Base-by-base conservation (phyloP, 495 filamentous ascomycete species). In the Aspergillus indologenus region DNA sequence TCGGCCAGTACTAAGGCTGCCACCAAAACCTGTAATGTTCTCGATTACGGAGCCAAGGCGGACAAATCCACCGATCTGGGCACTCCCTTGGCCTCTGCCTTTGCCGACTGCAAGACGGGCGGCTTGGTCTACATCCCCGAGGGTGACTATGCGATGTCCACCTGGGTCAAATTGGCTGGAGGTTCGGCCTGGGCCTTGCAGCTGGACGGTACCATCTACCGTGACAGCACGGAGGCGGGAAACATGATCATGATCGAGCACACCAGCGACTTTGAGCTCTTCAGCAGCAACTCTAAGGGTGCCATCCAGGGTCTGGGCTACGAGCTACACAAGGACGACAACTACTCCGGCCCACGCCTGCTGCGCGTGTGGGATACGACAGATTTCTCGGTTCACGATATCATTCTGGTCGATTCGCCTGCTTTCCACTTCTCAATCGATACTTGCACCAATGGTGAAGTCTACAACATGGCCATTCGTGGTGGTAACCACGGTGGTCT, bases 401-500 rank as follows among this genome's bases (percentile, higher is more conserved):
- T 83, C 47, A 68, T 69, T 23, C 68, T 84, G 8, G 75, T 82
- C n/a, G 81, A 84, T 65, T 67, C 80, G 1, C 79, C 79, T 18
- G 61, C 71, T 12, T 84, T 81, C 64, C 79, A 83, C 47, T 64
- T 83, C 21, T 68, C 71, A 0, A 56, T 82, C 45, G 79, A 82
- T 61, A 77, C 73, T 23, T 78, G 75, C 50, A 50, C 57, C 1
- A 80, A 81, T 57, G 76, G 77, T 7, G 77, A 81, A 60, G 68
- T 78, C 7, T 83, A 84, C 56, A 77, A 83, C 53, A 75, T 83
- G 69, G 77, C 77, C n/a, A 78, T 83, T 59, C 76, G 78, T 8
- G 79, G 81, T 31, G 76, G 69, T 17, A 71, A 81, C 50, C 59
- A 67, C 24, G 81, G 79, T 50, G 79, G 78, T 20, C 60, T 80